Percentiles rank a stretch among this genome's conserved stretches.
These are phyloP conservation scores for Suhomyces chickasaworum DNA, from an alignment of 1,139 yeast genomes.

Conservation along the genomic window DNA sequence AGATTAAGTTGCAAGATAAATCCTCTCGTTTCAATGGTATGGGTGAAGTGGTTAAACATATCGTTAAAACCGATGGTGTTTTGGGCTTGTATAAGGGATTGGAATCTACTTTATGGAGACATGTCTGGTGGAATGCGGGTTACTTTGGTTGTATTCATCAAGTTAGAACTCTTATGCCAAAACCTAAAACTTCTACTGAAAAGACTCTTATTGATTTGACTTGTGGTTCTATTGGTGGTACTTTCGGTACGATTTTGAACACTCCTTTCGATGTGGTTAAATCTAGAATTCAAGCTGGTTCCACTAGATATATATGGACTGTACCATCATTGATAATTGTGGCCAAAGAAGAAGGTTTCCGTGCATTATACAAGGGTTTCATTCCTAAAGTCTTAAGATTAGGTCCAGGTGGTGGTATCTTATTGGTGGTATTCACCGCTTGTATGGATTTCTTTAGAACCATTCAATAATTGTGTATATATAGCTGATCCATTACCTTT, in stretches of 20 bases:
- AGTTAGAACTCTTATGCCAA: conserved; percentile 76
- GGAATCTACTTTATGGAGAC: conserved; percentile 98
- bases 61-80: conserved; percentile 73
- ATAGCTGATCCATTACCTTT: background rate
- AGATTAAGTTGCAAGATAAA: conserved; percentile 88
- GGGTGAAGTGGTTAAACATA: conserved; percentile 75
- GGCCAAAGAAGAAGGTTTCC: conserved; percentile 73
- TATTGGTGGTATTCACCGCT: conserved; percentile 90
- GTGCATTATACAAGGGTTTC: conserved; percentile 75
- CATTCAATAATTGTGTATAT: conserved; percentile 37
- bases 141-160: conserved; percentile 95
- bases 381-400: conserved; percentile 95
- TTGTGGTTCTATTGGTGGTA: conserved; percentile 96
- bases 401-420: conserved; percentile 99
- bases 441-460: conserved; percentile 93
- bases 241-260: conserved; percentile 88
- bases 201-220: conserved; percentile 84
- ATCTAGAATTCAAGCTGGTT: conserved; percentile 92
- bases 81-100: conserved; percentile 90
- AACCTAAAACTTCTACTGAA: conserved; percentile 66
- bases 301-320: conserved; percentile 89
- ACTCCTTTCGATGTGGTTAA: conserved; percentile 98
- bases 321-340: conserved; percentile 76
- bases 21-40: conserved; percentile 83
- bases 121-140: conserved; percentile 95